These are phyloP conservation scores for Dalechampia spathulata DNA, from an alignment of 441 rosid species.

Conservation along the genomic window DNA sequence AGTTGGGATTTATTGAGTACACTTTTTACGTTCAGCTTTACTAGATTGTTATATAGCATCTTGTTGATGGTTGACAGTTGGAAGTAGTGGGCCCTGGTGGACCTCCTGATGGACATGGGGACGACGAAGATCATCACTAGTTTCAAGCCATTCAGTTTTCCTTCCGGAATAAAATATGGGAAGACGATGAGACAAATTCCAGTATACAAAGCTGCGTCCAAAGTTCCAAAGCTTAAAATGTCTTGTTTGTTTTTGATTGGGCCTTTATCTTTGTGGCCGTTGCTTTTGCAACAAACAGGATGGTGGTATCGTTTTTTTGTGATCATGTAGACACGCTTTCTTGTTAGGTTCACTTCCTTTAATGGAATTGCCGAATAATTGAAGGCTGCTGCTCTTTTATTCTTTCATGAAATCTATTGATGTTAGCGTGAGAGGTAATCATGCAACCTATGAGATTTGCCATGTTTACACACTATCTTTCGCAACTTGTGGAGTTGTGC, in stretches of 20 bases:
- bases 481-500: too few relatives aligned
- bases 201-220: slow-evolving; percentile 26
- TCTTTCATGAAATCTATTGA: slow-evolving; percentile 27
- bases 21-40: not conserved
- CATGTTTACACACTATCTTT: too few relatives aligned
- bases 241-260: slow-evolving; percentile 32
- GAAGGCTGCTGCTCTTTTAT: slow-evolving; percentile 23
- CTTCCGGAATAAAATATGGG: slow-evolving; percentile 34
- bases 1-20: not conserved
- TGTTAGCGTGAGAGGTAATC: slow-evolving; percentile 15
- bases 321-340: slow-evolving; percentile 23
- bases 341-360: slow-evolving; percentile 20
- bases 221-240: slow-evolving; percentile 17
- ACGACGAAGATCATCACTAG: slow-evolving; percentile 52
- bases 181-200: slow-evolving; percentile 34
- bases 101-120: slow-evolving; percentile 83
- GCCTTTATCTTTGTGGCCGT: slow-evolving; percentile 23
- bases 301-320: slow-evolving; percentile 19
- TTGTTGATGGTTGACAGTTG: slow-evolving; percentile 43
- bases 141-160: slow-evolving; percentile 19
- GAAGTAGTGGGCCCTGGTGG: slow-evolving; percentile 98
- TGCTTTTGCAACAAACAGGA: slow-evolving; percentile 26
- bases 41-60: not conserved
- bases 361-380: slow-evolving; percentile 41
- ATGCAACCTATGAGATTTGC: not conserved